A percentile compares a stretch with the other conserved stretches of the same genome.
Evolutionary conservation across 352 stramenopile genomes (phyloP).

Genomic region (Phytopythium litorale): DNA sequence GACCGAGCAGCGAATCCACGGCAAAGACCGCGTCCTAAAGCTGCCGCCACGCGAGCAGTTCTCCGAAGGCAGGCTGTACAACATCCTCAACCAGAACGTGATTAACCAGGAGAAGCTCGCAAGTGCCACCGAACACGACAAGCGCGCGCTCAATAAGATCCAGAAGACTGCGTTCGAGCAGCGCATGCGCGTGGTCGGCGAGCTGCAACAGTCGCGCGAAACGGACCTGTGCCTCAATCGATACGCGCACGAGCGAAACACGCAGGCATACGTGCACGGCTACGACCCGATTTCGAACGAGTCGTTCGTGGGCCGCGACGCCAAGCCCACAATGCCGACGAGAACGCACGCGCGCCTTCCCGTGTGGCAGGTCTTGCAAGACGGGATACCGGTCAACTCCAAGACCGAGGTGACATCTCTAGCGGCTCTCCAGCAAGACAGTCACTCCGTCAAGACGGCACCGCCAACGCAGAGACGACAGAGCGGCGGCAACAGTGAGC

Average conservation of each 20-base stretch:
- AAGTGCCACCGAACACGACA: conserved; percentile 33
- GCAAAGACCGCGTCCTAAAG: conserved; percentile 38
- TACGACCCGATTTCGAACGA: conserved; percentile 70
- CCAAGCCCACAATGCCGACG: conserved; percentile 38
- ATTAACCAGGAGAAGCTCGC: conserved; percentile 44
- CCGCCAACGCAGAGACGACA: background rate
- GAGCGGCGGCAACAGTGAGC: background rate
- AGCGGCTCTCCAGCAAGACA: background rate
- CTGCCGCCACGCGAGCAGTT: conserved; percentile 64
- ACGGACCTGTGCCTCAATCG: conserved; percentile 57
- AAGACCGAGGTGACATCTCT: conserved; percentile 15
- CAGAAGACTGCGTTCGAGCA: conserved; percentile 53
- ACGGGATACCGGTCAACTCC: conserved; percentile 21
- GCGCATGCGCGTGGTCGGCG: conserved; percentile 39
- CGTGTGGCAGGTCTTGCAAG: conserved; percentile 49
- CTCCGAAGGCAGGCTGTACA: conserved; percentile 65
- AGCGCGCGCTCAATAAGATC: conserved; percentile 55
- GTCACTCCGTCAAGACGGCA: background rate
- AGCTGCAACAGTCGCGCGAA: conserved; percentile 31
- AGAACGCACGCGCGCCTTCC: conserved; percentile 39
- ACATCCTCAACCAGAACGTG: conserved; percentile 71
- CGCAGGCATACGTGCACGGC: conserved; percentile 47
- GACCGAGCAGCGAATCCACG: conserved; percentile 43
- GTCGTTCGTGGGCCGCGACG: conserved; percentile 38
- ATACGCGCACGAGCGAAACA: conserved; percentile 53